Conservation (phyloP, 345 rosid genomes). For the Brassica rapa region DNA sequence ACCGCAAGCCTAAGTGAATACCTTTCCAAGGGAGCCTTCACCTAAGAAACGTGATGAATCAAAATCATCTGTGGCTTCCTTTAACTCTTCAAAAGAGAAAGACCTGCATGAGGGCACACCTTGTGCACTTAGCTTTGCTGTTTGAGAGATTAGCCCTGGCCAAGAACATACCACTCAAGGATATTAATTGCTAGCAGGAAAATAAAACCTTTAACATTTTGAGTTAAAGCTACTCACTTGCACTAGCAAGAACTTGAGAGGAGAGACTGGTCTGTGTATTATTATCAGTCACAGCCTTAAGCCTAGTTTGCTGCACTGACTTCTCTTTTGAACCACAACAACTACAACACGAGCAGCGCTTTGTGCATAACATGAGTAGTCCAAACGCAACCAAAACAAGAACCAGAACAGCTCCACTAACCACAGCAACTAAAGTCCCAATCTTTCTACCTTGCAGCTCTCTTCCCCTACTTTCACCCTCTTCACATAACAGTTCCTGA, state of each 20-base stretch:
- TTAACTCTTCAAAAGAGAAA: conserved; percentile 75
- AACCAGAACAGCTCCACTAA: conserved; percentile 60
- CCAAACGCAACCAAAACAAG: conserved; percentile 52
- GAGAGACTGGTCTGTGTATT: conserved; percentile 54
- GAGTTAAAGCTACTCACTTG: conserved; percentile 63
- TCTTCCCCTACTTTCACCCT: conserved; percentile 38
- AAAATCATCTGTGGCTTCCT: conserved; percentile 79
- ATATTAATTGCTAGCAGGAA: neutral
- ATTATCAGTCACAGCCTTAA: conserved; percentile 60
- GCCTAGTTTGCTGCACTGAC: conserved; percentile 49
- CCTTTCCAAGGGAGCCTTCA: conserved; percentile 91
- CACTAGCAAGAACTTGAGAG: conserved; percentile 80
- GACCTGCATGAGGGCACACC: conserved; percentile 52
- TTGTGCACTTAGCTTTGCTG: conserved; percentile 68
- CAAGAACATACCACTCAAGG: neutral
- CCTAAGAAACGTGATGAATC: conserved; percentile 65
- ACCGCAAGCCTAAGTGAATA: conserved; percentile 5
- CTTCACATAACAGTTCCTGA: conserved; percentile 57
- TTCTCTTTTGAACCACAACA: conserved; percentile 39
- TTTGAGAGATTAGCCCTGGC: conserved; percentile 80
- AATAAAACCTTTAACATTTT: neutral
- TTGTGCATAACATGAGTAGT: conserved; percentile 48
- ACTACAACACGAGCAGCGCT: conserved; percentile 27
- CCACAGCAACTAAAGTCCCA: conserved; percentile 49
- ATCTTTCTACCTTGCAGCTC: conserved; percentile 46